Evolutionary conservation across 1,284 basidiomycete genomes (phyloP).

Genomic region (Testicularia cyperi): DNA sequence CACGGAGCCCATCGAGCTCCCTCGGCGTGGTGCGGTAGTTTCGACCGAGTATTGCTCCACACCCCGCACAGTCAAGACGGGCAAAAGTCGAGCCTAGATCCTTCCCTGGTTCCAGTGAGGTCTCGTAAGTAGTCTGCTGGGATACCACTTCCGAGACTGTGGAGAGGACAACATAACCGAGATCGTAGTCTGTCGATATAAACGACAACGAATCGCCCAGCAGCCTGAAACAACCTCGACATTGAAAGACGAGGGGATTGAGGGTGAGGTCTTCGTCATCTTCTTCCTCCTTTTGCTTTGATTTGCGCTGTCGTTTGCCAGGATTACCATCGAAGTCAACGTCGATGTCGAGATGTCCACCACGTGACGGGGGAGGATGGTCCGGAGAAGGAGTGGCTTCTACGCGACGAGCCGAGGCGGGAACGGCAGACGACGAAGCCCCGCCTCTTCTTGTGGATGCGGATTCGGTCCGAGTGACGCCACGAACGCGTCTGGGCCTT

Average conservation of each 20-base stretch:
- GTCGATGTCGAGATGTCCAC: too few species aligned
- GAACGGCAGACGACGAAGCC: too few species aligned
- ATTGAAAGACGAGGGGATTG: slow-evolving; percentile 42
- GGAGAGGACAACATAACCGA: slow-evolving; percentile 40
- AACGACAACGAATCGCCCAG: slow-evolving; percentile 40
- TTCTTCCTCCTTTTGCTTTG: neutral
- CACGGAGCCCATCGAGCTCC: slow-evolving; percentile 31
- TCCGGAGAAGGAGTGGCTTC: too few species aligned
- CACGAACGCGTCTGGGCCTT: too few species aligned
- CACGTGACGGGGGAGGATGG: too few species aligned
- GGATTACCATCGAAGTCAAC: too few species aligned
- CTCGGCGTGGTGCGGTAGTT: slow-evolving; percentile 39
- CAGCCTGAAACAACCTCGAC: slow-evolving; percentile 25
- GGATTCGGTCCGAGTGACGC: too few species aligned
- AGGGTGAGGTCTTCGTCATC: slow-evolving; percentile 4
- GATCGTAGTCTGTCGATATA: slow-evolving; percentile 30
- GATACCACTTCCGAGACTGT: slow-evolving; percentile 24
- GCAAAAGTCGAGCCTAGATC: slow-evolving; percentile 35
- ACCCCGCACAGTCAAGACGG: slow-evolving; percentile 25
- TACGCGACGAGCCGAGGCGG: too few species aligned
- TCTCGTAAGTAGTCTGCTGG: slow-evolving; percentile 13
- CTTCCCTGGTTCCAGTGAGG: slow-evolving; percentile 20
- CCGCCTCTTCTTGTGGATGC: too few species aligned
- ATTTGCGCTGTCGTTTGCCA: neutral
- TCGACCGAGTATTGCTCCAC: slow-evolving; percentile 20